Percentiles rank a stretch among this genome's conserved stretches.
Conservation (phyloP, 2,329 filamentous ascomycete species). For the Paraconiothyrium brasiliense region DNA sequence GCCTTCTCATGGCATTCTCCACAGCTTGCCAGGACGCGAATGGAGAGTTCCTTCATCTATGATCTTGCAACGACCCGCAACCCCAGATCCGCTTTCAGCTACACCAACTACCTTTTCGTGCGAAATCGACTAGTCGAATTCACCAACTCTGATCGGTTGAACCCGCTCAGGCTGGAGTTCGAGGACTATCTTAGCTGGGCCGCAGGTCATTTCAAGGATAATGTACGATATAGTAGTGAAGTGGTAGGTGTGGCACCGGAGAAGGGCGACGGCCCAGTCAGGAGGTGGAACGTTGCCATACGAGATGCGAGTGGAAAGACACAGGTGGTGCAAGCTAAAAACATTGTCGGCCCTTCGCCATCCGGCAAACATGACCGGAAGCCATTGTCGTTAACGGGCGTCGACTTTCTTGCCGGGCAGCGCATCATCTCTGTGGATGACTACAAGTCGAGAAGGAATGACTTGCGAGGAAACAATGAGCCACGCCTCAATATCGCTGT, state of each 20-base stretch:
- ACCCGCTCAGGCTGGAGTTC: constrained; percentile 50
- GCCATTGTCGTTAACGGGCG: constrained; percentile 30
- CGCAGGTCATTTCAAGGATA: constrained; percentile 43
- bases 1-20: constrained; percentile 45
- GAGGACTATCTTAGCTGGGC: constrained; percentile 51
- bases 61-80: constrained; percentile 49
- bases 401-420: constrained; percentile 45
- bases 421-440: constrained; percentile 45
- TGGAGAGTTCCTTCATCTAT: constrained; percentile 47
- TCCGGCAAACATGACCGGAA: constrained; percentile 25
- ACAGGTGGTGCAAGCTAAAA: constrained; percentile 37
- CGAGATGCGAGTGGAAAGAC: constrained; percentile 36
- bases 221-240: constrained; percentile 44
- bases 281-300: constrained; percentile 41
- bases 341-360: constrained; percentile 39
- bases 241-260: constrained; percentile 43
- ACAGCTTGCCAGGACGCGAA: constrained; percentile 43
- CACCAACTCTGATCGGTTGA: constrained; percentile 48
- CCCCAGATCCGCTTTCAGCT: constrained; percentile 47
- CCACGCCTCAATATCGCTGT: constrained; percentile 41
- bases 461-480: constrained; percentile 39
- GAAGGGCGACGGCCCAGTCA: constrained; percentile 27
- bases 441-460: constrained; percentile 43
- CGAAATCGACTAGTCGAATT: constrained; percentile 46
- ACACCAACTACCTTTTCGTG: constrained; percentile 45